phyloP scores from a whole-genome alignment of 2,329 filamentous ascomycete species.

The Botrytis cinerea region DNA sequence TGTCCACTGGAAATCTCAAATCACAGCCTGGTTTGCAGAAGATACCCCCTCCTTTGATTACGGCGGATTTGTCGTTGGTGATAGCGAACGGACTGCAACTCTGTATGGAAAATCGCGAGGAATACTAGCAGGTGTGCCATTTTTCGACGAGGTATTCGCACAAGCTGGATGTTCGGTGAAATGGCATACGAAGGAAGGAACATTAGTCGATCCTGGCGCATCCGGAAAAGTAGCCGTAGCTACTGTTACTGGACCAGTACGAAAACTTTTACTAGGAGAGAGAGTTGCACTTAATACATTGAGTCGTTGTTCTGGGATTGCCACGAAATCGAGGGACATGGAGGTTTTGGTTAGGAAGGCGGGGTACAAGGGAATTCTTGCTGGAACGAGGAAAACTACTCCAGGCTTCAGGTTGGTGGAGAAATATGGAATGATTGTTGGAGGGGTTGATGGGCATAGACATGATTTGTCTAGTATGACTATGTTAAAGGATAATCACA shows the following conservation, averaged over 20 bases:
- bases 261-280: conserved; percentile 80
- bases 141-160: conserved; percentile 90
- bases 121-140: conserved; percentile 86
- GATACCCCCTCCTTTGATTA: conserved; percentile 97
- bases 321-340: conserved; percentile 64
- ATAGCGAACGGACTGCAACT: conserved; percentile 61
- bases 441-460: conserved; percentile 87
- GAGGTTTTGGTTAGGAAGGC: conserved; percentile 58
- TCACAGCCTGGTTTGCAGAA: conserved; percentile 87
- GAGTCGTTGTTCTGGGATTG: conserved; percentile 87
- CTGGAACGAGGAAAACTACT: conserved; percentile 94
- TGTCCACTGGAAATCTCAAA: conserved; percentile 76
- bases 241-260: conserved; percentile 80
- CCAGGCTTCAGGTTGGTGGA: conserved; percentile 94
- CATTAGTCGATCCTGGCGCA: conserved; percentile 59
- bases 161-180: conserved; percentile 90
- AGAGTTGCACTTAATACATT: conserved; percentile 89
- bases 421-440: conserved; percentile 96
- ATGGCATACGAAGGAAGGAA: conserved; percentile 82
- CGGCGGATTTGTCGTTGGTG: conserved; percentile 92
- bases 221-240: conserved; percentile 63
- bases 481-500: conserved; percentile 99
- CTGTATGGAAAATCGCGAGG: conserved; percentile 73
- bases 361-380: conserved; percentile 82
- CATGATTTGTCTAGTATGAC: conserved; percentile 94